Evolutionary conservation across 176 grass and related monocot species (phyloP), one percentile per base, ranked within the genome.

Genomic region (Cenchrus americanus): DNA sequence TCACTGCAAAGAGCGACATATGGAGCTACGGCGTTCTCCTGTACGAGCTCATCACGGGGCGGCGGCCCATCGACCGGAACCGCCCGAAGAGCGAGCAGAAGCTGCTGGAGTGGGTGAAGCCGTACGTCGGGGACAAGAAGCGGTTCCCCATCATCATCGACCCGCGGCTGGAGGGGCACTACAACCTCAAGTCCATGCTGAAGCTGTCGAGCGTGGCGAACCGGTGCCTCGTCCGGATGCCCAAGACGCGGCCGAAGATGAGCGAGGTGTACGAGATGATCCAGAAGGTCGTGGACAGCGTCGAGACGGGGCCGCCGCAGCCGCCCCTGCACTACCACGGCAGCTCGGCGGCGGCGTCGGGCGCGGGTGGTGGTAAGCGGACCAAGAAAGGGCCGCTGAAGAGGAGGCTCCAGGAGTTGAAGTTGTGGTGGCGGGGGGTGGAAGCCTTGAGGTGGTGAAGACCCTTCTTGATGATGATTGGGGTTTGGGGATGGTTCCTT

Each of bases 11-110:
- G 75, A 96, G 87, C 7, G 96, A 99, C 53, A 89, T 94, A 71
- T 99, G 96, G 96, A 93, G 96, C 81, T 99, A 94, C 0, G 96
- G 96, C 0, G 96, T 99, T 43, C 89, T 99, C 21, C 93, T 99
- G 19, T 99, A 99, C 30, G 96, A 99, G 78, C 96, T 99, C 50
- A 96, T 99, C 72, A 99, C 96, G 0, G 96, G 96, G 0, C 91
- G 93, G 0, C 91, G 88, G 19, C 96, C 96, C 76, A 94, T 99
- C 8, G 93, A 99, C 42, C 62, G 83, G 79, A 96, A 99, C 80
- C 87, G 93, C 9, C 96, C 96, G 19, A 99, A 90, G 80, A 83
- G 87, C 23, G 89, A 99, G 87, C 96, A 94, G 49, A 99, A 96
- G 75, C 96, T 99, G 54, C 78, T 99, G 53, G 96, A 99, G 11